Percentiles rank a stretch among this genome's conserved stretches.
Evolutionary conservation across 2,329 filamentous ascomycete species (phyloP).

Genomic region (Aspergillus sp.): DNA sequence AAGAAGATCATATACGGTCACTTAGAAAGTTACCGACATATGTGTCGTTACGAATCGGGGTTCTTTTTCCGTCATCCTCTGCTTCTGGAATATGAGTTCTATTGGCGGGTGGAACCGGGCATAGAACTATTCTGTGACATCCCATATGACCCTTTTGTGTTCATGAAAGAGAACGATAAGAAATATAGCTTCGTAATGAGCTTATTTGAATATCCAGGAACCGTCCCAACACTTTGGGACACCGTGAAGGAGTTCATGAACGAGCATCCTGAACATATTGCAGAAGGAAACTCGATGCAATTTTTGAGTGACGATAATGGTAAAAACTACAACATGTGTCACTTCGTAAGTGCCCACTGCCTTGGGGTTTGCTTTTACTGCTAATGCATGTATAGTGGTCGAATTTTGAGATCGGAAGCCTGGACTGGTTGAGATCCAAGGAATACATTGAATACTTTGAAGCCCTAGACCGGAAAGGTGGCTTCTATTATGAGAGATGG

Average conservation of each 20-base stretch:
- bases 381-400: conserved; percentile 70
- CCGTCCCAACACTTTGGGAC: conserved; percentile 94
- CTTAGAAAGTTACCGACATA: conserved; percentile 95
- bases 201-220: conserved; percentile 94
- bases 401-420: conserved; percentile 95
- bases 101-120: conserved; percentile 98
- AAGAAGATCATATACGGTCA: conserved; percentile 98
- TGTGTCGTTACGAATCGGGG: conserved; percentile 98
- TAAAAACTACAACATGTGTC: conserved; percentile 92
- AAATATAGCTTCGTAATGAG: conserved; percentile 98
- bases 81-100: conserved; percentile 97
- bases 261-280: conserved; percentile 84
- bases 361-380: not conserved
- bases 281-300: conserved; percentile 77
- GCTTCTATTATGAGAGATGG: conserved; percentile 99
- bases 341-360: conserved; percentile 68
- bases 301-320: conserved; percentile 92
- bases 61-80: conserved; percentile 97
- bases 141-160: conserved; percentile 92
- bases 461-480: conserved; percentile 81
- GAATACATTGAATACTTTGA: conserved; percentile 91
- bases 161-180: conserved; percentile 93
- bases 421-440: conserved; percentile 88
- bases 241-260: conserved; percentile 93
- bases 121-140: conserved; percentile 96